phyloP scores from a whole-genome alignment of 2,329 filamentous ascomycete genomes.

The Calonectria ilicicola region DNA sequence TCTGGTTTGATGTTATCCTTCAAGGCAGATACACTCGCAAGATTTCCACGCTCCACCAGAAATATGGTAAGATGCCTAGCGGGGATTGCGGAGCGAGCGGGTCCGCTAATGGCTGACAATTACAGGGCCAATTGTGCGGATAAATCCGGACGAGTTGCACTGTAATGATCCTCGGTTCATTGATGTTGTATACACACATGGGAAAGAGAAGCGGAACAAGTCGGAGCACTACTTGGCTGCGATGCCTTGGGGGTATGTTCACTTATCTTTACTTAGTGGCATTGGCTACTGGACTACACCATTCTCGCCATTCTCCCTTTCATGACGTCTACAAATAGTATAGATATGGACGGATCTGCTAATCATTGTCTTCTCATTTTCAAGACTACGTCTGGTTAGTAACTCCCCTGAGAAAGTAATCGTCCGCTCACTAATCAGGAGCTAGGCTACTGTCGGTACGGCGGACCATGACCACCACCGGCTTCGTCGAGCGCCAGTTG shows the following conservation, averaged over 20 bases:
- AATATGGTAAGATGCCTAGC: constrained; percentile 17
- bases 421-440: not conserved
- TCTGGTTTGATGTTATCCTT: constrained; percentile 30
- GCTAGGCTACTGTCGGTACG: constrained; percentile 14
- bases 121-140: constrained; percentile 23
- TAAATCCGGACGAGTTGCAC: constrained; percentile 22
- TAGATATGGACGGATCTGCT: not conserved
- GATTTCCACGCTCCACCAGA: constrained; percentile 19
- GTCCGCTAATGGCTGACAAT: not conserved
- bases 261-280: not conserved
- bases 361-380: not conserved
- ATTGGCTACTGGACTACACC: not conserved
- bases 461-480: constrained; percentile 23
- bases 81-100: not conserved
- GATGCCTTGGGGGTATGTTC: constrained; percentile 6
- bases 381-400: constrained; percentile 3
- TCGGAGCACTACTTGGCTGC: constrained; percentile 9
- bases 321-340: not conserved
- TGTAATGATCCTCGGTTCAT: constrained; percentile 20
- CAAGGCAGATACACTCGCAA: constrained; percentile 25
- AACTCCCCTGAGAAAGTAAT: not conserved
- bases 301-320: not conserved
- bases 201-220: constrained; percentile 7
- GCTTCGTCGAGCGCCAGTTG: constrained; percentile 8
- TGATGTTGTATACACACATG: constrained; percentile 14